Evolutionary conservation across 495 filamentous ascomycete species (phyloP).

Genomic region (Evansstolkia leycettana): DNA sequence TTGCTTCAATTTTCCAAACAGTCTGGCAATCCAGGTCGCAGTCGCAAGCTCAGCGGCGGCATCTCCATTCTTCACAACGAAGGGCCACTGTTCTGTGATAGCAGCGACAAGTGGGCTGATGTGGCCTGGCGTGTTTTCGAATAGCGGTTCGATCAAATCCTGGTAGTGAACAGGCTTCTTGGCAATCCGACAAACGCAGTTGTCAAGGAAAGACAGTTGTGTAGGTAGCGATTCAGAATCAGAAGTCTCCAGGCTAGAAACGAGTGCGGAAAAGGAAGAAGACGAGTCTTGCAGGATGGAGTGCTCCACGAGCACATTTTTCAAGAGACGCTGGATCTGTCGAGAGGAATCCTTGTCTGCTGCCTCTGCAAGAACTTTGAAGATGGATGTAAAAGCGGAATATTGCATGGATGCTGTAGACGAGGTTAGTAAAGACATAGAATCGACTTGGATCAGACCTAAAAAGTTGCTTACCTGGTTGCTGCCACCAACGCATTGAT

Average conservation of each 20-base stretch:
- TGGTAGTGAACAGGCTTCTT: constrained; percentile 67
- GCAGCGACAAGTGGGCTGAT: constrained; percentile 47
- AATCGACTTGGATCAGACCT: not conserved
- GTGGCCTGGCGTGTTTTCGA: constrained; percentile 22
- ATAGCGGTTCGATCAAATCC: constrained; percentile 27
- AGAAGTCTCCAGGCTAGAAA: constrained; percentile 33
- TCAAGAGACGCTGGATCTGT: constrained; percentile 21
- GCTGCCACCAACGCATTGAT: constrained; percentile 72
- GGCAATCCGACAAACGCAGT: constrained; percentile 58
- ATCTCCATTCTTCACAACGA: constrained; percentile 40
- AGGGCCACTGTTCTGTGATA: constrained; percentile 68
- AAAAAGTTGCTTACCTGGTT: constrained; percentile 31
- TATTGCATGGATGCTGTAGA: constrained; percentile 29
- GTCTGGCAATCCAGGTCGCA: constrained; percentile 40
- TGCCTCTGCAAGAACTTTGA: constrained; percentile 27
- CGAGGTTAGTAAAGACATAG: not conserved
- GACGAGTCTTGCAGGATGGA: constrained; percentile 21
- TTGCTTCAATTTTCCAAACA: constrained; percentile 32
- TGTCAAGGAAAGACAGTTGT: constrained; percentile 57
- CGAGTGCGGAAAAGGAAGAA: constrained; percentile 20
- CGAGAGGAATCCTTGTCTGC: constrained; percentile 22
- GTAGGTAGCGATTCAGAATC: constrained; percentile 16
- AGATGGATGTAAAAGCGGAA: constrained; percentile 33
- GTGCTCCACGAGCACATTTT: constrained; percentile 22
- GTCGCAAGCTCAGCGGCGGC: constrained; percentile 24